phyloP scores from a whole-genome alignment of 805 yeast species.

The Kazachstania psychrophila region DNA sequence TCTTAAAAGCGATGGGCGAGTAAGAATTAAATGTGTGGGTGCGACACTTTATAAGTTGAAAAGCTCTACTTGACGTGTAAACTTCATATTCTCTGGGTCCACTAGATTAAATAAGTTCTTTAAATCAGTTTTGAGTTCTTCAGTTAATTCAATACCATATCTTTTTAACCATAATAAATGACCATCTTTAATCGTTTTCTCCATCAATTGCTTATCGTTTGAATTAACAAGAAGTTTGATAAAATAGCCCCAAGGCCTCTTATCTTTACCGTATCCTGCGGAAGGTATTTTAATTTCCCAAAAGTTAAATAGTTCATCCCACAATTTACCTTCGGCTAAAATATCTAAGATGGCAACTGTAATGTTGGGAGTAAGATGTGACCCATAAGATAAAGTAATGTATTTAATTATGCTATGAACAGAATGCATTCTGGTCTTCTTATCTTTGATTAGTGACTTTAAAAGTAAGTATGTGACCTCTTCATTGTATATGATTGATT shows the following conservation, averaged over 20 bases:
- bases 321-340: constrained; percentile 15
- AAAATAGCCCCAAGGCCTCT: constrained; percentile 22
- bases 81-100: constrained; percentile 3
- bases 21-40: neutral
- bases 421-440: constrained; percentile 10
- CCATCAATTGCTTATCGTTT: constrained; percentile 10
- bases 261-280: constrained; percentile 11
- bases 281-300: constrained; percentile 17
- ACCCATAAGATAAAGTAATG: neutral
- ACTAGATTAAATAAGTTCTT: constrained; percentile 8
- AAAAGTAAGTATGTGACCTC: constrained; percentile 16
- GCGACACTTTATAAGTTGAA: neutral
- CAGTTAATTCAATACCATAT: constrained; percentile 14
- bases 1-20: too few species aligned
- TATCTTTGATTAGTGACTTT: constrained; percentile 11
- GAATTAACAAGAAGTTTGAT: constrained; percentile 13
- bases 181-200: constrained; percentile 15
- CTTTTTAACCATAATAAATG: constrained; percentile 21
- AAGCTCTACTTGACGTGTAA: constrained; percentile 1
- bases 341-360: constrained; percentile 13
- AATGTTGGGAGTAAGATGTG: constrained; percentile 7
- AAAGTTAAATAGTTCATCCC: constrained; percentile 16
- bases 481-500: constrained; percentile 9
- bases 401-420: constrained; percentile 15
- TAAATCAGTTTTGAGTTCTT: constrained; percentile 11